Evolutionary conservation across 495 filamentous ascomycete genomes (phyloP), one percentile per base, ranked within the genome.

Genomic region (Neurospora sp.): DNA sequence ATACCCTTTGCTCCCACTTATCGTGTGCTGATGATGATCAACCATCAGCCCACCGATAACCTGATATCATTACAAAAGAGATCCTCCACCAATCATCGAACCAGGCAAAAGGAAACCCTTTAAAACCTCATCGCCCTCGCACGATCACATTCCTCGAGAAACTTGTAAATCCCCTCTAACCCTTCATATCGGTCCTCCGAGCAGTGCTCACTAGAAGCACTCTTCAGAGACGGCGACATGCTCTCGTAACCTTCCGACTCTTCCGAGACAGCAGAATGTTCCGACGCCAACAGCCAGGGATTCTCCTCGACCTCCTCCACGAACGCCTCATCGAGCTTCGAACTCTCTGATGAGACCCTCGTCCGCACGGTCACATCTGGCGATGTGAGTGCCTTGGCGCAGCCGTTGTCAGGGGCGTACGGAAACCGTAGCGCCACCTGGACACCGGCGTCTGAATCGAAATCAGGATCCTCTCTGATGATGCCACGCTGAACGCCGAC

Each of bases 81-180:
- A 65, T 65, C 27, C 22, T 16, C 53, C 22, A 35, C 53, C 53
- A 65, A 65, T 35, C 53, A 65, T 27, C 48, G 27, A 14, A 35
- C 53, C 53, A 35, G 20, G 53, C 53, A 65, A 65, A 65, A 35
- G 27, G 31, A 65, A 65, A 65, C 12, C 14, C 53, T 9, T 65
- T 65, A 65, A 18, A 65, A 35, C 14, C 53, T 65, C 53, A 65
- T 65, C 53, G 82, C 85, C 69, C 80, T 82, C 53, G 89, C 87
- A 20, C 84, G 83, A 79, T 97, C 93, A 78, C 94, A 96, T 75
- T 96, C 92, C 79, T 92, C 92, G 68, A 98, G 76, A 80, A 97
- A 98, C 48, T 87, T 87, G 80, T 94, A 93, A 22, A 98, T 93
- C 0, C 94, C 95, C 76, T 96, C 91, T 18, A 93, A 80, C 9